A percentile compares a stretch with the other conserved stretches of the same genome.
phyloP scores from a whole-genome alignment of 1,284 basidiomycete species.

The Neonothopanus nambi region DNA sequence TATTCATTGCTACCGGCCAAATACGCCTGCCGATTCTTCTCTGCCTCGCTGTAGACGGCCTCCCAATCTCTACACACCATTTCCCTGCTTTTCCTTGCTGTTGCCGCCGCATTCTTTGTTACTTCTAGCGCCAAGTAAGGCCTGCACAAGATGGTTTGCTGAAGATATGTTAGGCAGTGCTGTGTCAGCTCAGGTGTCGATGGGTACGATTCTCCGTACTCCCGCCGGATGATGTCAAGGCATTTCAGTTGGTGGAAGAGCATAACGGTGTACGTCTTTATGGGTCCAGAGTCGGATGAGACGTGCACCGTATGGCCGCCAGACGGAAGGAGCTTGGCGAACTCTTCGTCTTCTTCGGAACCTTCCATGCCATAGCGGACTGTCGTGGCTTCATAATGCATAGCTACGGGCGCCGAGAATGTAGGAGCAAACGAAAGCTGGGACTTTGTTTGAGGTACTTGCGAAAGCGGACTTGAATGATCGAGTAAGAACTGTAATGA shows the following conservation, averaged over 20 bases:
- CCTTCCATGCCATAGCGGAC: neutral
- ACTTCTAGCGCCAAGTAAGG: conserved; percentile 27
- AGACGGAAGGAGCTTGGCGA: conserved; percentile 28
- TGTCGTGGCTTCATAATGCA: neutral
- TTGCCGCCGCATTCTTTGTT: conserved; percentile 12
- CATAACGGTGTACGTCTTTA: conserved; percentile 24
- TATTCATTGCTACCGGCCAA: neutral
- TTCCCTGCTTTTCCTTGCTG: conserved; percentile 16
- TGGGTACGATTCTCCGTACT: conserved; percentile 10
- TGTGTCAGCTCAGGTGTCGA: conserved; percentile 19
- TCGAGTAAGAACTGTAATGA: too few species aligned
- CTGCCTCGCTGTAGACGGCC: conserved; percentile 22
- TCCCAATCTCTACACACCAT: conserved; percentile 25
- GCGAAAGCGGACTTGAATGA: too few species aligned
- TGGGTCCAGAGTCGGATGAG: conserved; percentile 2
- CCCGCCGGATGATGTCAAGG: conserved; percentile 25
- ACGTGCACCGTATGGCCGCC: conserved; percentile 28
- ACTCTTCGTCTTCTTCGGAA: conserved; percentile 21
- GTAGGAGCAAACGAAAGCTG: neutral
- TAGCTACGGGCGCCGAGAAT: neutral
- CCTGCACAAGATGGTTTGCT: conserved; percentile 33
- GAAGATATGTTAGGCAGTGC: conserved; percentile 37
- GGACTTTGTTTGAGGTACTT: too few species aligned
- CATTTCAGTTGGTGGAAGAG: conserved; percentile 34
- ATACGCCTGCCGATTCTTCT: conserved; percentile 16